Evolutionary conservation across 2,329 filamentous ascomycete genomes (phyloP), one percentile per base, ranked within the genome.

Genomic region (Aspergillus neoniger): DNA sequence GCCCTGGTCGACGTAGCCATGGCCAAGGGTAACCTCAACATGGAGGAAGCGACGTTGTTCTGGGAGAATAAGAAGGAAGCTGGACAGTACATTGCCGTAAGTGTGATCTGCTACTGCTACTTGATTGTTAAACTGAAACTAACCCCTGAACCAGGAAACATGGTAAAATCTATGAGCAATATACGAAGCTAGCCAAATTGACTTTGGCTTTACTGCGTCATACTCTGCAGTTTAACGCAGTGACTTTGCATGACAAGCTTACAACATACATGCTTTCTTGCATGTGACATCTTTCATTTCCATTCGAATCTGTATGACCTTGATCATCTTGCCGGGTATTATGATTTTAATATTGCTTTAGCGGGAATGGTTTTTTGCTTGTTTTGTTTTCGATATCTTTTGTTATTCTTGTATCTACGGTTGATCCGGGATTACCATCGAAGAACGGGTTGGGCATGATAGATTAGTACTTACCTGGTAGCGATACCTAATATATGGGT

Each of bases 51-150:
- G 2, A 83, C 85, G 73, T 86, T 89, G 65, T 99, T 97, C 76
- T 98, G 95, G 95, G 81, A 88, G 49, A 83, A 91, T 69, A 98
- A 98, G 87, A 94, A 90, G 82, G 89, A 92, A 67, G 92, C 88
- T 25, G 93, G 93, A 4, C 93, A 97, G 80, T 99, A 97, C 75
- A 96, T 97, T 83, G 92, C 94, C 61, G 93, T 78, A 71, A 72
- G 76, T 74, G 60, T 52, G 15, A 17, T 23, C 12, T 14, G n/a
- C 5, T 19, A 52, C 9, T 15, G 14, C 5, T 23, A 52, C 32
- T 32, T 7, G 36, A 1, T 15, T 12, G 17, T 23, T 38, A 43
- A 4, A 10, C 3, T 43, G 15, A 12, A 23, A 38, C 48, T 62
- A 51, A 63, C 65, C 55, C 47, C 36, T 30, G 5, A 2, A 17